These are phyloP conservation scores for Neoboletus magnificus DNA, from an alignment of 768 basidiomycete species.

Conservation along the genomic window DNA sequence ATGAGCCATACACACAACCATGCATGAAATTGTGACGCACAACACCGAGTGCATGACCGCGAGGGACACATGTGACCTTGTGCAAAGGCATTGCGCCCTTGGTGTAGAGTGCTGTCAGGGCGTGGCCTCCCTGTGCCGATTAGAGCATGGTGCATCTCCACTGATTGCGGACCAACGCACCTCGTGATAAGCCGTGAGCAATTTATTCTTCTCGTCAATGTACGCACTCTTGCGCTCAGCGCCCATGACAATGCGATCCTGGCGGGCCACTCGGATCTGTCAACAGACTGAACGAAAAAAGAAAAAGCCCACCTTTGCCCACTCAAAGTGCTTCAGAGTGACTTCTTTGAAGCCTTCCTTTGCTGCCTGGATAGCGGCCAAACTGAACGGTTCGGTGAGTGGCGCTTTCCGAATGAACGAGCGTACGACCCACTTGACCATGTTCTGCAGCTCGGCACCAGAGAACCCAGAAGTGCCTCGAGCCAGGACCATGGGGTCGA, in stretches of 20 bases:
- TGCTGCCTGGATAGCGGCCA: constrained; percentile 94
- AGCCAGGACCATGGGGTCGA: constrained; percentile 85
- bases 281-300: background rate
- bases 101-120: constrained; percentile 91
- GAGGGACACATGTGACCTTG: constrained; percentile 96
- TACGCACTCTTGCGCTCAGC: constrained; percentile 89
- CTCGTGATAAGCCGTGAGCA: constrained; percentile 96
- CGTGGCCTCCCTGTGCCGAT: constrained; percentile 74
- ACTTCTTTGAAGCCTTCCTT: constrained; percentile 77
- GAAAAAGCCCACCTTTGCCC: constrained; percentile 76
- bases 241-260: constrained; percentile 97
- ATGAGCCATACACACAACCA: constrained; percentile 8
- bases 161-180: constrained; percentile 35
- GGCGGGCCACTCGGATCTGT: background rate
- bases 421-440: constrained; percentile 76
- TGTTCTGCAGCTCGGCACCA: constrained; percentile 94
- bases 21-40: constrained; percentile 42
- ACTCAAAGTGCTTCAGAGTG: constrained; percentile 83
- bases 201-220: constrained; percentile 82
- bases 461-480: constrained; percentile 95
- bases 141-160: background rate
- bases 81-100: constrained; percentile 95
- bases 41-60: constrained; percentile 88
- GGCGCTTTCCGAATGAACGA: background rate
- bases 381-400: constrained; percentile 35